Evolutionary conservation across 192 early-diverging fungal genomes (phyloP), one percentile per base, ranked within the genome.

Genomic region (Dimargaris verticillata): DNA sequence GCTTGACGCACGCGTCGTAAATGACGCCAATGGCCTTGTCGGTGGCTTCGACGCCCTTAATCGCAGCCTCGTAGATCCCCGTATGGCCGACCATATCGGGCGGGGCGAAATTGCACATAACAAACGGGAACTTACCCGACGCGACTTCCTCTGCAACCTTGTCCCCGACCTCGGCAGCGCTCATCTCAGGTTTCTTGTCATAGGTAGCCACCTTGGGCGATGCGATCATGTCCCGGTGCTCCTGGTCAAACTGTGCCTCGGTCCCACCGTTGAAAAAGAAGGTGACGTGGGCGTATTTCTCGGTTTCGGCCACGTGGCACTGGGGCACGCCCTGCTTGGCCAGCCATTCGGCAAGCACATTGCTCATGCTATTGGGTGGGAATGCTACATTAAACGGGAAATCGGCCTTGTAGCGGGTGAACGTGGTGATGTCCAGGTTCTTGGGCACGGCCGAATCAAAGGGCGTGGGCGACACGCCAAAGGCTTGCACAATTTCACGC

Each of bases 261-360:
- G 84, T 79, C 28, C 97, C 97, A 63, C 97, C 97, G 75, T 97
- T 97, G 78, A 97, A 99, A 84, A 99, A 99, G 82, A 99, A 99
- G 51, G 97, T 99, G 29, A 99, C 97, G 70, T 99, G 97, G 28
- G 97, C 95, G 75, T 95, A 99, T 78, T 99, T 99, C 68, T 99
- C 97, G 4, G 97, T 99, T 77, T 99, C 97, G 50, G 97, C 96
- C 64, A 97, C 80, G 74, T 97, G 97, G 72, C 82, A 82, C 75
- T 99, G 97, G 25, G 85, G 76, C 20, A 97, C 74, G n/a, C 75
- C 67, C 59, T 88, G 74, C 77, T 92, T 89, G 61, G 83, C 83
- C 33, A 99, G 74, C 93, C 91, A 94, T 71, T 99, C 97, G 53
- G 89, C 93, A 50, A 99, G 71, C 44, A 97, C 93, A 65, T 99